Evolutionary conservation across 306 rosid genomes (phyloP).

Genomic region (Casuarina glauca): DNA sequence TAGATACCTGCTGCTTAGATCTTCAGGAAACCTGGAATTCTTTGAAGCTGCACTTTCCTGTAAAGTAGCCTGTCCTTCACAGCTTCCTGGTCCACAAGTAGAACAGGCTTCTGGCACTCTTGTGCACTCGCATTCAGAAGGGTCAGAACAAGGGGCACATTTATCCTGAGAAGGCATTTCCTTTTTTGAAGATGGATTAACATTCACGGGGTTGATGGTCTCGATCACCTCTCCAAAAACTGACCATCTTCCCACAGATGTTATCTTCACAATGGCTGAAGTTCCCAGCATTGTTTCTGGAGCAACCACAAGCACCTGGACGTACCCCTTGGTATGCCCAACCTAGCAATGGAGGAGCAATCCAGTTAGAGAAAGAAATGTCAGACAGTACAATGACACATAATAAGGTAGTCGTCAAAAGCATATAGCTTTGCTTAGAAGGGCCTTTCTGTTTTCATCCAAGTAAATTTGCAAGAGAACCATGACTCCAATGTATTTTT

Average conservation of each 20-base stretch:
- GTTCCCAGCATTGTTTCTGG: constrained; percentile 80
- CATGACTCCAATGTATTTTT: background rate
- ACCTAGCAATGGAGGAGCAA: constrained; percentile 56
- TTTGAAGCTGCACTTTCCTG: constrained; percentile 33
- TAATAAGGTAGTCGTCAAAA: constrained; percentile 4
- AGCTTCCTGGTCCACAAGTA: constrained; percentile 46
- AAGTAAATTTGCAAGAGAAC: background rate
- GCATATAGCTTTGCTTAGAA: constrained; percentile 13
- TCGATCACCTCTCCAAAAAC: constrained; percentile 88
- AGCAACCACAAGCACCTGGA: constrained; percentile 82
- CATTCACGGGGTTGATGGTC: constrained; percentile 39
- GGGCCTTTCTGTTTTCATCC: background rate
- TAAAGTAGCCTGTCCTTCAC: constrained; percentile 36
- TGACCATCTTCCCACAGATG: constrained; percentile 93
- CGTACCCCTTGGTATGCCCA: constrained; percentile 95
- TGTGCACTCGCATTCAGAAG: constrained; percentile 35
- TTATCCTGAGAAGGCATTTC: constrained; percentile 28
- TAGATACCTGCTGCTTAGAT: constrained; percentile 41
- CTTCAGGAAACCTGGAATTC: constrained; percentile 36
- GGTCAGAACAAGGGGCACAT: constrained; percentile 39
- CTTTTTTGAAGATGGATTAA: constrained; percentile 32
- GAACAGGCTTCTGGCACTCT: constrained; percentile 46
- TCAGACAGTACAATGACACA: constrained; percentile 8
- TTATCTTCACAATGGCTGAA: constrained; percentile 76
- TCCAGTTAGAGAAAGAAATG: constrained; percentile 23